These are phyloP conservation scores for Paxillus rubicundulus DNA, from an alignment of 768 basidiomycete species.

Conservation along the genomic window DNA sequence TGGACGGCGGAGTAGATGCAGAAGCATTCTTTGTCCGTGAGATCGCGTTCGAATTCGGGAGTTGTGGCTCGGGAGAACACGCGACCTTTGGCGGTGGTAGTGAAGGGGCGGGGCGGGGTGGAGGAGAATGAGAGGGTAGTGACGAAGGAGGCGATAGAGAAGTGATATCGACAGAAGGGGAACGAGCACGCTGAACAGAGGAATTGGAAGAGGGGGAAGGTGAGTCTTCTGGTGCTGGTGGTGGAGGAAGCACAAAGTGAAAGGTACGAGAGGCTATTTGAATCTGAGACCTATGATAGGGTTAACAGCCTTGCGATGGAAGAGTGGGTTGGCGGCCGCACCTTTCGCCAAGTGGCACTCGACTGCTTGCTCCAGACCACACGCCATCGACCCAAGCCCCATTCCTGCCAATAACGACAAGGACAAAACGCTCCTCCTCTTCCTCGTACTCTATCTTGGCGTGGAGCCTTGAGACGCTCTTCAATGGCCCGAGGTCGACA, in stretches of 20 bases:
- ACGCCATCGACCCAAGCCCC: slow-evolving; percentile 98
- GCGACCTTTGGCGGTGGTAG: slow-evolving; percentile 45
- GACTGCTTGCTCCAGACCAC: slow-evolving; percentile 89
- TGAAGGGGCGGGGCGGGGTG: slow-evolving; percentile 47
- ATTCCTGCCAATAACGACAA: slow-evolving; percentile 92
- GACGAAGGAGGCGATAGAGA: slow-evolving; percentile 83
- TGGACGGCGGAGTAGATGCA: slow-evolving; percentile 15
- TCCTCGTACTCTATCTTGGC: slow-evolving; percentile 95
- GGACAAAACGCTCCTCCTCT: slow-evolving; percentile 81
- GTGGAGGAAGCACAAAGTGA: slow-evolving; percentile 93
- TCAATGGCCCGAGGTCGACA: slow-evolving; percentile 92
- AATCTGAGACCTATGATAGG: slow-evolving; percentile 72
- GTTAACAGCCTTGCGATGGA: slow-evolving; percentile 7
- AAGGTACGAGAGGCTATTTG: slow-evolving; percentile 98
- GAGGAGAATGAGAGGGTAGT: slow-evolving; percentile 72
- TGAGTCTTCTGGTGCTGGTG: slow-evolving; percentile 74
- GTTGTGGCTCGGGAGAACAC: slow-evolving; percentile 47
- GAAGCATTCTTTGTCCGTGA: slow-evolving; percentile 39
- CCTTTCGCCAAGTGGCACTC: slow-evolving; percentile 85
- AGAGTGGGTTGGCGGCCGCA: slow-evolving; percentile 31
- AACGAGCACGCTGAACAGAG: slow-evolving; percentile 65
- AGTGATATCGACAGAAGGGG: slow-evolving; percentile 80
- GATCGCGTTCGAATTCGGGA: slow-evolving; percentile 64
- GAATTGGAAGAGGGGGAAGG: slow-evolving; percentile 78
- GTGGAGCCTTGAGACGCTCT: slow-evolving; percentile 96